A percentile compares a stretch with the other conserved stretches of the same genome.
These are phyloP conservation scores for Solanum chiquidenum DNA, from an alignment of 257 asterid genomes.

Conservation along the genomic window DNA sequence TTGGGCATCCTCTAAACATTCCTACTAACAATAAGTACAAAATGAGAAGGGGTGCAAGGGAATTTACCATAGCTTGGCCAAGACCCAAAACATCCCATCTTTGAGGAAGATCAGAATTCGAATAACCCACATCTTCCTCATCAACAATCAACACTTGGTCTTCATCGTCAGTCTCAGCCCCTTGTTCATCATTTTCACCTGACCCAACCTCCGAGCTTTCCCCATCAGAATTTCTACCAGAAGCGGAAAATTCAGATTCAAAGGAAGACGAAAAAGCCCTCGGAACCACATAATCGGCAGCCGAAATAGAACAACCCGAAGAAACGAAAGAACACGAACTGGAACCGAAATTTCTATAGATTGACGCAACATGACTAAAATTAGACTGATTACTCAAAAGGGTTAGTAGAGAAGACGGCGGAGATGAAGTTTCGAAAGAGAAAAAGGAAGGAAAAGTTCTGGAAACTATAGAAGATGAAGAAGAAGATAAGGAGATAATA, in stretches of 20 bases:
- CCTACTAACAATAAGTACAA: not conserved
- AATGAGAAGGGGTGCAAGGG: not conserved
- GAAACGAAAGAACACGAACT: not conserved
- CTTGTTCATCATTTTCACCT: conserved; percentile 36
- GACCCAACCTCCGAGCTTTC: not conserved
- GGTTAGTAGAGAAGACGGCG: conserved; percentile 12
- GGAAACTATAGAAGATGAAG: conserved; percentile 8
- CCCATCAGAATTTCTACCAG: not conserved
- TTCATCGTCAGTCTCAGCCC: conserved; percentile 20
- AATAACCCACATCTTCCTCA: not conserved
- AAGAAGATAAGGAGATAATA: conserved; percentile 26
- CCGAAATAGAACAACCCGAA: conserved; percentile 26
- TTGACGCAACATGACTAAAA: not conserved
- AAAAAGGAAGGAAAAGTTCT: conserved; percentile 10
- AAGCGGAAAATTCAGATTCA: not conserved
- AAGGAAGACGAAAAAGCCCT: not conserved
- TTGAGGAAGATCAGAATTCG: conserved; percentile 36
- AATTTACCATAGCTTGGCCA: conserved; percentile 93
- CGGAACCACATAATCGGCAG: conserved; percentile 16
- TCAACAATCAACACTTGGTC: conserved; percentile 8
- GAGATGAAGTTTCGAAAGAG: conserved; percentile 17
- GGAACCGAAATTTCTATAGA: not conserved
- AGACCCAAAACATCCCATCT: conserved; percentile 91
- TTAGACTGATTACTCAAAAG: not conserved
- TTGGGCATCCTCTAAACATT: not conserved